These are phyloP conservation scores for Cadophora malorum DNA, from an alignment of 2,329 filamentous ascomycete genomes.

Conservation along the genomic window DNA sequence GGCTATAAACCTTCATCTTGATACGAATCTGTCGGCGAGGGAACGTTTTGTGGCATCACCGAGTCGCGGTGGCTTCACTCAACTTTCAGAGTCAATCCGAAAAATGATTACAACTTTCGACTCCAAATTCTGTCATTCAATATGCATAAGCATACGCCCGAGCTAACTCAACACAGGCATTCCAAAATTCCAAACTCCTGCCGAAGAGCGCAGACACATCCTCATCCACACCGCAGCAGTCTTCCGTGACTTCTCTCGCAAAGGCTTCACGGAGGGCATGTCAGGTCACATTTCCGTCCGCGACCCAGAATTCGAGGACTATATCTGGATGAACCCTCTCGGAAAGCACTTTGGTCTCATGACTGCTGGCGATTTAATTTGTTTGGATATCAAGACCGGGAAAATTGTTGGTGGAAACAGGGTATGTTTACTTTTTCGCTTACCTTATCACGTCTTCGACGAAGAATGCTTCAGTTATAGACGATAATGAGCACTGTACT, in stretches of 20 bases:
- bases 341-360: slow-evolving; percentile 70
- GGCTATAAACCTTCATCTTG: too few species aligned
- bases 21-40: too few species aligned
- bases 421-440: slow-evolving; percentile 27
- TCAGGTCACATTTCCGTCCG: slow-evolving; percentile 71
- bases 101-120: too few species aligned
- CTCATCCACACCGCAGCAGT: slow-evolving; percentile 71
- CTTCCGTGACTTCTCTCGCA: slow-evolving; percentile 71
- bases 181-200: slow-evolving; percentile 59
- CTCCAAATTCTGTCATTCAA: too few species aligned
- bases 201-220: slow-evolving; percentile 66
- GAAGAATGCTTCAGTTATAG: too few species aligned
- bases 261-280: slow-evolving; percentile 73
- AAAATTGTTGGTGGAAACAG: slow-evolving; percentile 68
- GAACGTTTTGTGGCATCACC: too few species aligned
- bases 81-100: too few species aligned
- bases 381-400: slow-evolving; percentile 65
- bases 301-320: slow-evolving; percentile 65
- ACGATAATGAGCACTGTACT: neutral
- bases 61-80: too few species aligned
- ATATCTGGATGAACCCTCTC: slow-evolving; percentile 74
- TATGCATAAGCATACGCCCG: too few species aligned
- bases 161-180: slow-evolving; percentile 51
- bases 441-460: neutral
- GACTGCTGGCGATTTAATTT: slow-evolving; percentile 70